Base-by-base conservation (phyloP, 2,329 filamentous ascomycete genomes). In the Hirsutella thompsonii region DNA sequence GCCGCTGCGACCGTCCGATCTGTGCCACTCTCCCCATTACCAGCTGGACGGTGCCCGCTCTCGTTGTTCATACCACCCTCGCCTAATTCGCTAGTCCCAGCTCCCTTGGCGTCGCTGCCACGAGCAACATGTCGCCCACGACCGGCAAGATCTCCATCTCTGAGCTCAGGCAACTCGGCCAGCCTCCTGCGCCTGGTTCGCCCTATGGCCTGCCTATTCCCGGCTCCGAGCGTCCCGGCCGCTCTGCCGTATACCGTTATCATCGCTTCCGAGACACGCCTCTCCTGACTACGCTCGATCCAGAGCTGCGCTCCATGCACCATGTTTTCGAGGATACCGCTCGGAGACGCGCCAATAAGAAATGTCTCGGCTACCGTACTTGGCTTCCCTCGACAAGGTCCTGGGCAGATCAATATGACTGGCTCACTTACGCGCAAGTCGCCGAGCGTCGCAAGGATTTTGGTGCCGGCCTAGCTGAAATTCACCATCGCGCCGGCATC, bases 381-480 rank as follows among this genome's bases (percentile, higher is more conserved):
- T 96, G 86, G 73, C 80, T 94, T 60, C 62, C 82, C 3, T 64
- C 63, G 30, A 85, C 79, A 38, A 81, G 88, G 65, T 72, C 74
- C 2, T 94, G 76, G 62, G 72, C 74, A 47, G 79, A 81, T 44
- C 76, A 76, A 49, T 98, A 83, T 57, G 71, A 80, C 44, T 96
- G 89, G 88, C 65, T 89, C 52, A 84, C 81, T 44, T 96, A 94
- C 55, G 72, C 70, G 52, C 78, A 92, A 45, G 74, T 90, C n/a
- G 79, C 82, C 45, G 72, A 76, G 64, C 76, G 89, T 56, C 79
- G 85, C 55, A 83, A 81, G 56, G 85, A 92, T 59, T 75, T 95
- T 50, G 92, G 92, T 47, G 83, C 81, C 32, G 92, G 90, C 44
- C 62, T 96, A 37, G 80, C 89, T 32, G 82, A 92, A 61, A 64